Evolutionary conservation across 495 filamentous ascomycete genomes (phyloP).

Genomic region (Aspergillus taichungensis): DNA sequence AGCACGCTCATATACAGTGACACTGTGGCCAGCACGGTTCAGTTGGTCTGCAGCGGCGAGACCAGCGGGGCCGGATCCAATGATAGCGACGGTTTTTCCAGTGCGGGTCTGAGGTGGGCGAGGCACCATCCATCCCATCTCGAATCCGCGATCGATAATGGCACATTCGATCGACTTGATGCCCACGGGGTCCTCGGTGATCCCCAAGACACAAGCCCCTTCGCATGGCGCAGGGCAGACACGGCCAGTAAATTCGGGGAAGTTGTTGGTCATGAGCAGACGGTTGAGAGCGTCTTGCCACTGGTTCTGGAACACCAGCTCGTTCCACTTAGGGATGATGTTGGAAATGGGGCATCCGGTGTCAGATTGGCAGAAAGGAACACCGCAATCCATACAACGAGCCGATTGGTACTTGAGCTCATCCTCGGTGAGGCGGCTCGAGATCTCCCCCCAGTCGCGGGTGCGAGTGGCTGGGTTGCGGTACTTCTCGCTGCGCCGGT

Average conservation of each 20-base stretch:
- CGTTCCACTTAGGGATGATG: slow-evolving; percentile 99
- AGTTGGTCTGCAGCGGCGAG: slow-evolving; percentile 91
- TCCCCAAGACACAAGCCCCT: slow-evolving; percentile 93
- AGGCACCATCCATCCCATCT: slow-evolving; percentile 99
- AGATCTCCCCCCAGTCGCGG: slow-evolving; percentile 93
- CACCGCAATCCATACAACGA: slow-evolving; percentile 99
- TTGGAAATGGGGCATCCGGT: slow-evolving; percentile 97
- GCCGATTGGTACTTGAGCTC: slow-evolving; percentile 98
- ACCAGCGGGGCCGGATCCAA: slow-evolving; percentile 91
- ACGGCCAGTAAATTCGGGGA: slow-evolving; percentile 97
- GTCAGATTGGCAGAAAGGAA: slow-evolving; percentile 98
- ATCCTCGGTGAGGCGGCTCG: slow-evolving; percentile 82
- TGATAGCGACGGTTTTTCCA: slow-evolving; percentile 85
- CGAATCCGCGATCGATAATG: slow-evolving; percentile 97
- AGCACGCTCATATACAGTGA: slow-evolving; percentile 93
- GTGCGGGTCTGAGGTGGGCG: slow-evolving; percentile 69
- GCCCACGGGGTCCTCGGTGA: slow-evolving; percentile 96
- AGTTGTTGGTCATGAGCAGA: slow-evolving; percentile 98
- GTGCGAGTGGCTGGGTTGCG: slow-evolving; percentile 76
- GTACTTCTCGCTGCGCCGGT: slow-evolving; percentile 90
- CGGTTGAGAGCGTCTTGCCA: slow-evolving; percentile 96
- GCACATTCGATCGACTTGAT: slow-evolving; percentile 99
- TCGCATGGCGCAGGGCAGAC: slow-evolving; percentile 98
- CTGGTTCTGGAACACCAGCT: slow-evolving; percentile 84
- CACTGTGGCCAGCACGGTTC: slow-evolving; percentile 83